These are phyloP conservation scores for Sclerotinia glacialis DNA, from an alignment of 2,329 filamentous ascomycete genomes.

Conservation along the genomic window DNA sequence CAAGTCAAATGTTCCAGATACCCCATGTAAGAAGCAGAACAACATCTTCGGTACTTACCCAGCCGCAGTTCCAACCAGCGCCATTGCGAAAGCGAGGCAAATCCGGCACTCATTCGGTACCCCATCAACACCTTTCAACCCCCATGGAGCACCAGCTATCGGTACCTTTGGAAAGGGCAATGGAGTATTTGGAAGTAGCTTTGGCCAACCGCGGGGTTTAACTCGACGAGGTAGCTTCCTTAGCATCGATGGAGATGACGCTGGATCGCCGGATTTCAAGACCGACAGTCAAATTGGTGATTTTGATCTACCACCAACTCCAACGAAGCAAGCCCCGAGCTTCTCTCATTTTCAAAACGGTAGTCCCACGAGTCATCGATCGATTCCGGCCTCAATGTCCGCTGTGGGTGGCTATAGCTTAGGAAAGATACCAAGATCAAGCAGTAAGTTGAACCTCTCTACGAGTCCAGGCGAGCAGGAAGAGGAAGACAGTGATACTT, in stretches of 20 bases:
- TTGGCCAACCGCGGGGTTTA: constrained; percentile 43
- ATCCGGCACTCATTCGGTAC: constrained; percentile 72
- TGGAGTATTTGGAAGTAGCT: constrained; percentile 59
- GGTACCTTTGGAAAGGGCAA: constrained; percentile 53
- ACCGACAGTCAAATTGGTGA: constrained; percentile 61
- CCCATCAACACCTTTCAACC: constrained; percentile 78
- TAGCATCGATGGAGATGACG: constrained; percentile 70
- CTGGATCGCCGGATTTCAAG: constrained; percentile 52
- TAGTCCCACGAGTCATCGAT: constrained; percentile 37
- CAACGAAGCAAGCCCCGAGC: constrained; percentile 68
- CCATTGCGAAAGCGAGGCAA: constrained; percentile 58
- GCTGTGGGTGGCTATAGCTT: constrained; percentile 32
- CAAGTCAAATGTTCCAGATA: constrained; percentile 80
- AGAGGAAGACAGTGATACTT: constrained; percentile 36
- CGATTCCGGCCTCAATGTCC: constrained; percentile 32
- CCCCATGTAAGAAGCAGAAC: constrained; percentile 87
- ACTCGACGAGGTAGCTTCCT: constrained; percentile 64
- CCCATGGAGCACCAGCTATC: constrained; percentile 47
- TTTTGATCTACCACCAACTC: constrained; percentile 83
- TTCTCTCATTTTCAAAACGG: constrained; percentile 29
- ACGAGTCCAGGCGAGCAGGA: constrained; percentile 34
- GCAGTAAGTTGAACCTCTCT: constrained; percentile 40
- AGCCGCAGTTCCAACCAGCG: constrained; percentile 54
- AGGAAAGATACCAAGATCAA: constrained; percentile 37
- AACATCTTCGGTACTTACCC: constrained; percentile 68